These are phyloP conservation scores for Ailanthus altissimus DNA, from an alignment of 345 rosid species.

Conservation along the genomic window DNA sequence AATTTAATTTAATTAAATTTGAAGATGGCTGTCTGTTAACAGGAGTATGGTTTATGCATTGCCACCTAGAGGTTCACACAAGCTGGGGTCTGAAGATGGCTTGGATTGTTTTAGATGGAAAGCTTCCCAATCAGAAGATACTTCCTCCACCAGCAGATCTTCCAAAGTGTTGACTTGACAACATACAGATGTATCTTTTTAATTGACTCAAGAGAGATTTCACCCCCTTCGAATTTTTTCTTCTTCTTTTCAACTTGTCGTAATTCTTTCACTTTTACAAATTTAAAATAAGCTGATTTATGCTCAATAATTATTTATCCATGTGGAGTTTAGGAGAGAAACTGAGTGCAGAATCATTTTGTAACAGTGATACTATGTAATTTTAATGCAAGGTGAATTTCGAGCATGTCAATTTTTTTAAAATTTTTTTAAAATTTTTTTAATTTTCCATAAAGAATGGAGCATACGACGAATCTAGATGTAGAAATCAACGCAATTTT, in stretches of 20 bases:
- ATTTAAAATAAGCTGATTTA: background rate
- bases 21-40: background rate
- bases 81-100: slow-evolving; percentile 81
- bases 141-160: slow-evolving; percentile 79
- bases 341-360: background rate
- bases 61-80: slow-evolving; percentile 77
- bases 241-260: background rate
- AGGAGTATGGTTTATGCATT: slow-evolving; percentile 85
- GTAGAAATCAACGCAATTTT: background rate
- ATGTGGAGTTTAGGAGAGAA: background rate
- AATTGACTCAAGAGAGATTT: slow-evolving; percentile 9
- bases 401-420: background rate
- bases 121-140: slow-evolving; percentile 62
- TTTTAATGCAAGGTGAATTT: background rate
- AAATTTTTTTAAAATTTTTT: background rate
- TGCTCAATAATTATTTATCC: slow-evolving; percentile 6
- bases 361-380: background rate
- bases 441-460: background rate
- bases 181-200: slow-evolving; percentile 7
- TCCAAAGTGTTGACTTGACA: slow-evolving; percentile 61
- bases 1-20: background rate
- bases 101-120: slow-evolving; percentile 73
- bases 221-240: background rate
- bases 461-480: background rate
- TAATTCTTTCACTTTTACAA: background rate